Conservation (phyloP, 2,329 filamentous ascomycete genomes). For the Paraphoma chrysanthemicola region DNA sequence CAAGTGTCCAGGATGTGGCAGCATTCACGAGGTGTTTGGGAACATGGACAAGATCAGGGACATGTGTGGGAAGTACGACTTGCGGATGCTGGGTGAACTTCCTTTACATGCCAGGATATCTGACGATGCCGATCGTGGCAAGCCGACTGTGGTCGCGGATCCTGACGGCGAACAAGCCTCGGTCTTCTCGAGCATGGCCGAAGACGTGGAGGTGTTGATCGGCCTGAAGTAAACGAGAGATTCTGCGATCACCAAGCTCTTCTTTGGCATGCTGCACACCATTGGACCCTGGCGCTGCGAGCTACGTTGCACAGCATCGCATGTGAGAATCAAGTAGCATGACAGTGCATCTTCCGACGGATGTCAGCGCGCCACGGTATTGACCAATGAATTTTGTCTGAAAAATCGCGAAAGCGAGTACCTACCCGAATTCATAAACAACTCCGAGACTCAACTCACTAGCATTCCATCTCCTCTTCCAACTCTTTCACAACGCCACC, state of each 20-base stretch:
- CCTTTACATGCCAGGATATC: constrained; percentile 87
- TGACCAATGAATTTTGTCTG: neutral
- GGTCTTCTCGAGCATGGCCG: constrained; percentile 76
- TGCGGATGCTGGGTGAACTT: constrained; percentile 87
- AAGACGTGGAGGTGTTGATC: constrained; percentile 47
- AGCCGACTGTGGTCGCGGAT: constrained; percentile 88
- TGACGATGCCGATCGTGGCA: constrained; percentile 84
- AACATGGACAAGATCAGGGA: constrained; percentile 78
- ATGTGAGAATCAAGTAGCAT: neutral
- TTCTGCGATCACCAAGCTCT: too few species aligned
- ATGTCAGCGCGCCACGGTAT: neutral
- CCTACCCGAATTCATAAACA: too few species aligned
- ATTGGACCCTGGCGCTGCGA: too few species aligned
- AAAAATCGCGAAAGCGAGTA: neutral
- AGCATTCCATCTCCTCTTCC: constrained; percentile 53
- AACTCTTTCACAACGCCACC: constrained; percentile 22
- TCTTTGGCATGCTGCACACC: too few species aligned
- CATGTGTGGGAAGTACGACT: constrained; percentile 73
- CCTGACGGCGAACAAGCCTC: constrained; percentile 74
- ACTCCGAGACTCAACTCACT: too few species aligned
- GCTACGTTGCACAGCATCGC: neutral
- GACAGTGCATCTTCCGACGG: neutral
- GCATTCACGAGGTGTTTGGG: constrained; percentile 51
- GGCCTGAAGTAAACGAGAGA: too few species aligned
- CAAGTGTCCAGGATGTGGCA: constrained; percentile 59